Evolutionary conservation across 352 stramenopile genomes (phyloP).

Genomic region (Salisapilia sapeloensis): DNA sequence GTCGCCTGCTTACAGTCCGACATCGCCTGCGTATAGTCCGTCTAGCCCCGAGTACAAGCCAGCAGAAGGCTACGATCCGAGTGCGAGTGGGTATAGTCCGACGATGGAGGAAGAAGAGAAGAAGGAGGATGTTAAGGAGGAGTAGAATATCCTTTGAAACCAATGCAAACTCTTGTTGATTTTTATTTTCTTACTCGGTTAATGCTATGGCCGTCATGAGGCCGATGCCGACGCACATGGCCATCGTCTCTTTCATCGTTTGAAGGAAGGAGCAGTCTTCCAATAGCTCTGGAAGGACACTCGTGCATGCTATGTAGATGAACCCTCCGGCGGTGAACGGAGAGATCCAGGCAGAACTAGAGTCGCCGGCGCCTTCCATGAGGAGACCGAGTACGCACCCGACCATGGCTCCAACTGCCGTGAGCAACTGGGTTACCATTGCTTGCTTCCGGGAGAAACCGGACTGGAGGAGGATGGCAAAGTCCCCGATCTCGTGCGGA

Average conservation of each 20-base stretch:
- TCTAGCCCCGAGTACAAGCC: constrained; percentile 6
- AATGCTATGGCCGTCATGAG: constrained; percentile 71
- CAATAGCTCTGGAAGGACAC: constrained; percentile 84
- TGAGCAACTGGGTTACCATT: constrained; percentile 84
- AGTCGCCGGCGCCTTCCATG: constrained; percentile 48
- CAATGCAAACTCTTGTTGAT: background rate
- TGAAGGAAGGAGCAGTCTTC: constrained; percentile 63
- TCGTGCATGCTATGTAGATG: constrained; percentile 85
- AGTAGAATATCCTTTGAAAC: constrained; percentile 9
- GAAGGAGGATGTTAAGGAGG: constrained; percentile 13
- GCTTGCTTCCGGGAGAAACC: constrained; percentile 80
- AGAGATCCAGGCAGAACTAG: constrained; percentile 63
- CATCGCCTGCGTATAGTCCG: constrained; percentile 67
- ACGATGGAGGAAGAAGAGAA: constrained; percentile 42
- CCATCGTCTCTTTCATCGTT: constrained; percentile 44
- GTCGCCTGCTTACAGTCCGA: constrained; percentile 73
- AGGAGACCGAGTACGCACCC: constrained; percentile 75
- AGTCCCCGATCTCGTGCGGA: constrained; percentile 87
- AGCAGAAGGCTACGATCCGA: constrained; percentile 48
- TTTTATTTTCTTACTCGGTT: constrained; percentile 18
- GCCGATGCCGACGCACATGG: constrained; percentile 49
- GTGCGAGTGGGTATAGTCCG: constrained; percentile 55
- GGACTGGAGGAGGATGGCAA: constrained; percentile 82
- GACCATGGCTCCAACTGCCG: constrained; percentile 82
- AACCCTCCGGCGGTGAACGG: constrained; percentile 82